Base-by-base conservation (phyloP, 768 basidiomycete species). In the Russula ochroleuca region DNA sequence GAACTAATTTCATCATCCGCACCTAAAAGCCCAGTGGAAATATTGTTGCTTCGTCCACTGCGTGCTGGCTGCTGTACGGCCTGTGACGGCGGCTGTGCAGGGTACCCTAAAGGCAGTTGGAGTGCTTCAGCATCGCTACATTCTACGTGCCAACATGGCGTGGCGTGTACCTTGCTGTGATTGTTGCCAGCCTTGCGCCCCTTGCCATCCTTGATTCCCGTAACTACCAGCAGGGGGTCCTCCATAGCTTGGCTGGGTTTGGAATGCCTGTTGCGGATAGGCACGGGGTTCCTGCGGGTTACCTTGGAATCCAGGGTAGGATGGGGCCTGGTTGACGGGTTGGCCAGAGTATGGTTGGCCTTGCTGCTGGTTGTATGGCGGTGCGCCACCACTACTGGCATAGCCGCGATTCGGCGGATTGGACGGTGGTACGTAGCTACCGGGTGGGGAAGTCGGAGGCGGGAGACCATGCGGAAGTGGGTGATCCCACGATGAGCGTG, bases 401-500 rank as follows among this genome's bases (percentile, higher is more conserved):
- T 31, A 35, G 14, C 2, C 72, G 28, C 72, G 69, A 10, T 74
- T 74, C 1, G 83, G 80, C 0, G 86, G 85, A 21, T 79, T 78
- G 0, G 67, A 48, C 0, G 80, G 78, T 15, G 78, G 70, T 2
- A 65, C 71, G 59, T 68, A 81, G 35, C 49, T 53, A 1, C 61
- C 58, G 0, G 72, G 70, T 8, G 78, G 79, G 2, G 81, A 74
- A 33, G 76, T 33, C 2, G 54, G 4, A 4, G 79, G 73, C 5
- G 83, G 77, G 4, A 31, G 19, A 2, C 85, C 86, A n/a, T 28
- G 28, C 5, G 28, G 2, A 2, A 80, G 73, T 0, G 90, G 90
- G 68, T 90, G 90, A 0, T 75, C 78, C 90, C 90, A 92, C 15
- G 79, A 81, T 41, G 86, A 83, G 21, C 80, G 78, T 0, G 87